Base-by-base conservation (phyloP, 2,329 filamentous ascomycete genomes). In the Trichoderma sp. region DNA sequence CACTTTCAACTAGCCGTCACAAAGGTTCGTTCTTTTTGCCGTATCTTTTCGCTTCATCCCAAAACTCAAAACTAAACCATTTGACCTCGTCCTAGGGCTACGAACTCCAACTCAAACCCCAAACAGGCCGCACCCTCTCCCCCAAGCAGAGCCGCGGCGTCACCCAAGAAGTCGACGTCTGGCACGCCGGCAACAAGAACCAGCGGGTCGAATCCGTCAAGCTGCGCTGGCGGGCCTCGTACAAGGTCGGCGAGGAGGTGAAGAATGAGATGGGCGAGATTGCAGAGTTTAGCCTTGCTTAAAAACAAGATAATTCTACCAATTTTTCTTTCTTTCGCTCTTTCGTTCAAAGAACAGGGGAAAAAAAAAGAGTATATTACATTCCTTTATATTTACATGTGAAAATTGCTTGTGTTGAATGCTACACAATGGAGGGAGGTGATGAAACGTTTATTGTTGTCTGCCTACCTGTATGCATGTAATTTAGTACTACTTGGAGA, bases 1-100 rank as follows among this genome's bases (percentile, higher is more conserved):
- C 94, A 95, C 69, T 97, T 97, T 76, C 93, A 97, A 79, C 85
- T 97, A 49, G 96, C 96, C 3, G 95, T 97, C 34, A 96, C 95
- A 70, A 98, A 95, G 87, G 94, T 96, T 59, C 24, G 61, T 56
- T 18, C 18, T 4, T 21, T 34, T 10, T 46, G 4, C 3, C 46
- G n/a, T 16, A 13, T 30, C 21, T 21, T n/a, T 26, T 55, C 24
- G 37, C 16, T 7, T n/a, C 8, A n/a, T 5, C 8, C n/a, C 5
- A 13, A 43, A n/a, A 1, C 49, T 10, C 16, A 39, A 43, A 55
- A 66, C 54, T 52, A 11, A 11, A 30, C 46, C n/a, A 51, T 39
- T 39, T 2, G 1, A 71, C 37, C 18, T 11, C 37, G 13, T 18
- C 37, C 37, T 74, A 96, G 93, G 91, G 90, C 70, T 96, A 91